Conservation (phyloP, 2,329 filamentous ascomycete species). For the Talaromyces sp. region DNA sequence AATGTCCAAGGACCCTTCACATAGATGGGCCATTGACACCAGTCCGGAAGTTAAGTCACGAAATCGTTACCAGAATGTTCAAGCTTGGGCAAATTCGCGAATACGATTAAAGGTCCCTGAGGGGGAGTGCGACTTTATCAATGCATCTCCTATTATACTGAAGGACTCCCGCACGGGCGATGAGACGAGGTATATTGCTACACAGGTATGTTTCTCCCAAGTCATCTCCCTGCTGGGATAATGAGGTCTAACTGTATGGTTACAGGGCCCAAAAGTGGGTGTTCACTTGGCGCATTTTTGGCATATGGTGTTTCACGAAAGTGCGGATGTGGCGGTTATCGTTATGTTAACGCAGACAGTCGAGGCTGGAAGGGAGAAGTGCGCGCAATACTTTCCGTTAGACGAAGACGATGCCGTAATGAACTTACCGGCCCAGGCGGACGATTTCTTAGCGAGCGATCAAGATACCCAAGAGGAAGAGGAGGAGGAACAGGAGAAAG, state of each 20-base stretch:
- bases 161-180: conserved; percentile 48
- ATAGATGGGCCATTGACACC: conserved; percentile 58
- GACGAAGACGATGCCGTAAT: conserved; percentile 51
- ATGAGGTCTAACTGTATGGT: not conserved
- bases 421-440: conserved; percentile 35
- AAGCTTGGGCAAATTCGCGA: conserved; percentile 83
- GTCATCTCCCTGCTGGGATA: conserved; percentile 18
- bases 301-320: conserved; percentile 91
- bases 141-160: conserved; percentile 69
- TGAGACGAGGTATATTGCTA: conserved; percentile 73
- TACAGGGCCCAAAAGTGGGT: conserved; percentile 69
- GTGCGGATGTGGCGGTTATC: conserved; percentile 70
- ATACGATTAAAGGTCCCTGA: conserved; percentile 75
- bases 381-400: conserved; percentile 80
- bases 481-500: conserved; percentile 58
- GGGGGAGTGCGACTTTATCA: conserved; percentile 73
- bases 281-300: conserved; percentile 75
- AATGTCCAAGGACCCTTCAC: conserved; percentile 45
- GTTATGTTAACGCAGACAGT: conserved; percentile 92
- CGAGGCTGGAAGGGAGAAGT: conserved; percentile 76
- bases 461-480: conserved; percentile 52
- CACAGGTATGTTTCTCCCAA: conserved; percentile 55
- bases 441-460: conserved; percentile 27
- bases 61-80: conserved; percentile 87
- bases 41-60: conserved; percentile 57